Base-by-base conservation (phyloP, 2,329 filamentous ascomycete species). In the Rhytidhysteron rufulum region DNA sequence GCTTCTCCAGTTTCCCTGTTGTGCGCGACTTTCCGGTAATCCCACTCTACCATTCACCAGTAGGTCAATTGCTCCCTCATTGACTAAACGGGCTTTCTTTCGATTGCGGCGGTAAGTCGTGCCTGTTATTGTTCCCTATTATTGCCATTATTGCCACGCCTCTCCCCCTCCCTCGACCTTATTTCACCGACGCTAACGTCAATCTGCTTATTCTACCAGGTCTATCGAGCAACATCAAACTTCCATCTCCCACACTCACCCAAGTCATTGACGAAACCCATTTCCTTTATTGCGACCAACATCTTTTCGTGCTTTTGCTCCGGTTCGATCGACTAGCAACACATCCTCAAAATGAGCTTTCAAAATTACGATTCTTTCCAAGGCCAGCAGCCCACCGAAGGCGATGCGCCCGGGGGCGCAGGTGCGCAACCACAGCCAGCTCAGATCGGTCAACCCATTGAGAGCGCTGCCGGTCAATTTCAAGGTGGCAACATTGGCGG, bases 291-390 rank as follows among this genome's bases (percentile, higher is more conserved):
- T 22, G 40, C 36, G 27, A 35, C 39, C 43, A 40, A 39, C 39
- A 38, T 41, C 33, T 35, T n/a, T 16, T 19, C 4, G 4, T 30
- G 4, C 21, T 34, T 20, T 13, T 13, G 17, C 30, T 33, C 29
- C 31, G 40, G 25, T 32, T 37, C 20, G 15, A 22, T 31, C 40
- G 18, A 16, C 16, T 29, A 32, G 20, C 31, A 20, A 34, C 16
- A 25, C n/a, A 9, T 34, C 31, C 41, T 44, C 63, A 76, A 51
- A 43, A 85, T 85, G 82, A 82, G 79, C 62, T 84, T 82, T 71
- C 76, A 78, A 48, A 79, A 79, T 65, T 82, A 79, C 66, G 79
- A 83, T 56, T 71, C 75, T 49, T 82, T 79, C 65, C 78, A 77
- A 58, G 76, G 77, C 62, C 79, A 80, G 63, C 76, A 77, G 53